Evolutionary conservation across 2,329 filamentous ascomycete species (phyloP).

Genomic region (Aspergillus tamarii): DNA sequence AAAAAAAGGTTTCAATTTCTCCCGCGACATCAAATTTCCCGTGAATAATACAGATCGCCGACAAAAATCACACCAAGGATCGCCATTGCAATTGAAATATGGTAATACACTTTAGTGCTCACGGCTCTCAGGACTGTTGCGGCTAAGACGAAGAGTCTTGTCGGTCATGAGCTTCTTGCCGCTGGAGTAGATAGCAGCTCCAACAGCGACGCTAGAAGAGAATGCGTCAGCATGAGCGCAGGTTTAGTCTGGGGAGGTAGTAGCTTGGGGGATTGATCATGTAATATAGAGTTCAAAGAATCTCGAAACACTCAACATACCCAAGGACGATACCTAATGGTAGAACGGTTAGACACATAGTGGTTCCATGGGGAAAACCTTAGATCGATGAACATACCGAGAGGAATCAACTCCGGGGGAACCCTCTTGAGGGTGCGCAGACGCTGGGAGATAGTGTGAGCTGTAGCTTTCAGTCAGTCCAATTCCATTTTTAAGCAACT

Average conservation of each 20-base stretch:
- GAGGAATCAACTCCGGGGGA: conserved; percentile 89
- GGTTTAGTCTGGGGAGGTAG: conserved; percentile 13
- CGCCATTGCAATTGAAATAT: conserved; percentile 33
- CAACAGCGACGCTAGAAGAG: conserved; percentile 63
- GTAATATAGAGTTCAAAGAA: conserved; percentile 12
- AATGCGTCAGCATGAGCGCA: conserved; percentile 23
- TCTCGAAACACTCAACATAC: conserved; percentile 56
- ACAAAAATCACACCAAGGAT: conserved; percentile 27
- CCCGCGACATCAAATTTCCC: conserved; percentile 31
- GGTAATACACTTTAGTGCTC: conserved; percentile 43
- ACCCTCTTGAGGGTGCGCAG: conserved; percentile 86
- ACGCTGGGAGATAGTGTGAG: conserved; percentile 95
- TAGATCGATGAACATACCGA: conserved; percentile 67
- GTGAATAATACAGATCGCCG: conserved; percentile 35
- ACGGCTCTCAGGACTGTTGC: conserved; percentile 60
- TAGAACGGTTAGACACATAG: conserved; percentile 29
- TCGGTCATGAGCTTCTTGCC: conserved; percentile 81
- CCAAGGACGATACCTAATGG: conserved; percentile 77
- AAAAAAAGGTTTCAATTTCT: conserved; percentile 25
- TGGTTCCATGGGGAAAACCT: conserved; percentile 3
- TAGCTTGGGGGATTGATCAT: conserved; percentile 22
- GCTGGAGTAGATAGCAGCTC: conserved; percentile 81
- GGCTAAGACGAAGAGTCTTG: conserved; percentile 86
- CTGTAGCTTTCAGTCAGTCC: conserved; percentile 54
- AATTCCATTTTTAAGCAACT: conserved; percentile 7